Evolutionary conservation across 805 yeast genomes (phyloP), one percentile per base, ranked within the genome.

Genomic region (Yarrowia deformans): DNA sequence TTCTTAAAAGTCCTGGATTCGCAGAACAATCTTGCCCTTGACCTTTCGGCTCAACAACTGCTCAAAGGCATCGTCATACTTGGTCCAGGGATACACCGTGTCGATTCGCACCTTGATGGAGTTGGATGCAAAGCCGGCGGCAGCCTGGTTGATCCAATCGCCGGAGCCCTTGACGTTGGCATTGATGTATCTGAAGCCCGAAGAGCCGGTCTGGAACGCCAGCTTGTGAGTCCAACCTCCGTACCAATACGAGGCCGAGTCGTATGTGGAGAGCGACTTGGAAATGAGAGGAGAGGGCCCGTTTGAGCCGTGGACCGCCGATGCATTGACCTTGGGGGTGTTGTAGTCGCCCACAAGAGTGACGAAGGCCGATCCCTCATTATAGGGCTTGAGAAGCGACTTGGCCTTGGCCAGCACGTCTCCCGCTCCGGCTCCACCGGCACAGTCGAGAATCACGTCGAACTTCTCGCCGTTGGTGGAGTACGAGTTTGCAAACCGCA

Each of bases 21-120:
- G 73, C 39, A 86, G 69, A n/a, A 91, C 84, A 61, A 89, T 80
- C 76, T 91, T 91, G 45, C 97, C 97, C 69, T 83, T 84, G 8
- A 88, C 87, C 60, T 76, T 79, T 69, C 85, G 83, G 40, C 81
- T 76, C 8, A 75, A 76, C 37, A 89, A 75, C 71, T 79, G 79
- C 9, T 84, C 83, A 55, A 84, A 75, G 1, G 92, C 95, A 9
- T 79, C 75, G 58, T 82, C 71, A 71, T 76, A 85, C 18, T 89
- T 84, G 1, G 79, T 82, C 71, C 88, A 82, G 16, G 81, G 75
- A 70, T 79, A 82, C 42, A 82, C 83, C 6, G 88, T 81, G 74
- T 90, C 94, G 58, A 90, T 80, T 8, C 80, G 76, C 5, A 87
- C 79, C 60, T 78, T 76, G 67, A 86, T 73, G 14, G 81, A 75